phyloP scores from a whole-genome alignment of 352 stramenopile genomes.

The Hyaloperonospora brassicae region DNA sequence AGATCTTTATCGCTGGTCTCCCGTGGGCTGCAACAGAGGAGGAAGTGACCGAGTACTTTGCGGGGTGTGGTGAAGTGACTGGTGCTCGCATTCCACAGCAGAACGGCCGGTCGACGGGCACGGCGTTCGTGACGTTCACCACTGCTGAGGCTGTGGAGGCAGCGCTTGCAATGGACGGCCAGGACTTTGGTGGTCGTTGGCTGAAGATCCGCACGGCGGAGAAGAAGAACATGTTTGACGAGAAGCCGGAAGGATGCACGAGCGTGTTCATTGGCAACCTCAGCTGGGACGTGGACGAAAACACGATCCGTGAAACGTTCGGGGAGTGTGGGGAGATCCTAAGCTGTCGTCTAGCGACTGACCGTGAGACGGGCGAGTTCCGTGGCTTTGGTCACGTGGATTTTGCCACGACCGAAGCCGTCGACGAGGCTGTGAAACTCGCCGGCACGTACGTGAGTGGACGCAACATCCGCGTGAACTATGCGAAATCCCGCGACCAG shows the following conservation, averaged over 20 bases:
- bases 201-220: conserved; percentile 91
- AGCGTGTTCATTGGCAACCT: conserved; percentile 98
- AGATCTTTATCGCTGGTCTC: conserved; percentile 90
- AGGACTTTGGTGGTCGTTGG: conserved; percentile 92
- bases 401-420: conserved; percentile 91
- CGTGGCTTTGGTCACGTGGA: conserved; percentile 97
- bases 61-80: conserved; percentile 85
- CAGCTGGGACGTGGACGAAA: conserved; percentile 94
- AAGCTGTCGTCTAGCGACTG: conserved; percentile 90
- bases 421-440: conserved; percentile 89
- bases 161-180: conserved; percentile 88
- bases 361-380: conserved; percentile 97
- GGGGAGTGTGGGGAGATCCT: conserved; percentile 92
- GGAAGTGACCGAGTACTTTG: conserved; percentile 92
- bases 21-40: conserved; percentile 93
- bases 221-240: conserved; percentile 77
- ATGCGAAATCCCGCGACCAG: conserved; percentile 73
- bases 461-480: conserved; percentile 92
- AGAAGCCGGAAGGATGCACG: conserved; percentile 92
- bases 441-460: conserved; percentile 89
- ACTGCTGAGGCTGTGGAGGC: conserved; percentile 59
- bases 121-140: conserved; percentile 92
- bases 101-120: conserved; percentile 89
- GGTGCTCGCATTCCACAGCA: conserved; percentile 79
- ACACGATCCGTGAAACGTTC: conserved; percentile 89